Percentiles rank a stretch among this genome's conserved stretches.
Evolutionary conservation across 805 yeast genomes (phyloP).

Genomic region (Saccharomycopsis sp.): DNA sequence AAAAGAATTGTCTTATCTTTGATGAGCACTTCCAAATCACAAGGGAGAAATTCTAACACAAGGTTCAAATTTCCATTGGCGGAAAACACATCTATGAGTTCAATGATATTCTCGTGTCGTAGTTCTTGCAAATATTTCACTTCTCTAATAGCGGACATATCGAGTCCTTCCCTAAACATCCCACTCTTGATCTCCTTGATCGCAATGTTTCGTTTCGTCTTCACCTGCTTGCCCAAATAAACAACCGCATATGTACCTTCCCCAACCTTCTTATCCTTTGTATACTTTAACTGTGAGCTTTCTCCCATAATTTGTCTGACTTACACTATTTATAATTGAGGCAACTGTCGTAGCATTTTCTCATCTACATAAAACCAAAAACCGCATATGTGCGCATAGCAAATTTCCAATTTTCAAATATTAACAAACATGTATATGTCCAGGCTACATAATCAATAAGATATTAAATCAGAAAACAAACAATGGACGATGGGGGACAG

Average conservation of each 20-base stretch:
- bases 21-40: constrained; percentile 84
- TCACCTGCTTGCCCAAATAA: constrained; percentile 65
- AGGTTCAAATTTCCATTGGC: constrained; percentile 60
- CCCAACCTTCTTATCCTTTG: constrained; percentile 80
- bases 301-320: no score
- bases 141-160: constrained; percentile 95
- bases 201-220: constrained; percentile 61
- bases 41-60: constrained; percentile 88
- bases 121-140: constrained; percentile 83
- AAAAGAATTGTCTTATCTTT: constrained; percentile 73
- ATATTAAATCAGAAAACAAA: no score
- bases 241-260: constrained; percentile 99
- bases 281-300: no score
- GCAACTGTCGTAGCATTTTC: no score
- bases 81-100: constrained; percentile 80
- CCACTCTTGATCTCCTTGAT: constrained; percentile 94
- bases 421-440: no score
- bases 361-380: no score
- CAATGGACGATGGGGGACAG: no score
- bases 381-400: no score
- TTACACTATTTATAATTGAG: no score
- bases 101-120: constrained; percentile 74
- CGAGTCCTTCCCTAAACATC: constrained; percentile 90
- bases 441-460: no score
- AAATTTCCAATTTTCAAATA: no score